Evolutionary conservation across 2,329 filamentous ascomycete species (phyloP).

Genomic region (Ophiocordyceps sinensis): DNA sequence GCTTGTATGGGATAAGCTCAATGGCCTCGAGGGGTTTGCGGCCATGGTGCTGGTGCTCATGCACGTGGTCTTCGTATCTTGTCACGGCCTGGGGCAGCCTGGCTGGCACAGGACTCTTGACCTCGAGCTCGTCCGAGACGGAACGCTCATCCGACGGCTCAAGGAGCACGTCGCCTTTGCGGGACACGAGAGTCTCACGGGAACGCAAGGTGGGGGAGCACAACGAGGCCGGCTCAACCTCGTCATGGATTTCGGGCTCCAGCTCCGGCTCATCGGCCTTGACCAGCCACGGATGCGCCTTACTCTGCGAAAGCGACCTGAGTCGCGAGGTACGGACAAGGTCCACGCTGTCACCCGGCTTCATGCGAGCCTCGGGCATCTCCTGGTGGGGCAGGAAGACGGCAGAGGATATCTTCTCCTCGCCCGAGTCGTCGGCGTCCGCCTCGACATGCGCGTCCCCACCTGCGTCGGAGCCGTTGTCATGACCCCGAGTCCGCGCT

Average conservation of each 20-base stretch:
- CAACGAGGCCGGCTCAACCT: slow-evolving; percentile 10
- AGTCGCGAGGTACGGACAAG: slow-evolving; percentile 31
- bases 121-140: slow-evolving; percentile 27
- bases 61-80: slow-evolving; percentile 31
- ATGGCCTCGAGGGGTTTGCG: slow-evolving; percentile 70
- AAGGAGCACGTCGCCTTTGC: slow-evolving; percentile 16
- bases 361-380: slow-evolving; percentile 20
- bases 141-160: slow-evolving; percentile 23
- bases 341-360: slow-evolving; percentile 15
- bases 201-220: slow-evolving; percentile 12
- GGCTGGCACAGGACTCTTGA: slow-evolving; percentile 13
- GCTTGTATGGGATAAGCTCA: slow-evolving; percentile 89
- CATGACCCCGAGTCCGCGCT: slow-evolving; percentile 21
- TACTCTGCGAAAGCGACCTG: slow-evolving; percentile 25
- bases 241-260: slow-evolving; percentile 12
- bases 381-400: slow-evolving; percentile 67
- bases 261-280: slow-evolving; percentile 38
- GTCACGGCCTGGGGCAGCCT: slow-evolving; percentile 23
- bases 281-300: slow-evolving; percentile 38
- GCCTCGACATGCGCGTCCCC: slow-evolving; percentile 21
- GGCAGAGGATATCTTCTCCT: slow-evolving; percentile 78
- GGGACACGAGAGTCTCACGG: slow-evolving; percentile 15
- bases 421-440: slow-evolving; percentile 45
- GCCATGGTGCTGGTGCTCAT: slow-evolving; percentile 35
- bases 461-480: slow-evolving; percentile 14